Conservation (phyloP, 768 basidiomycete genomes). For the Tylopilus intermedius region DNA sequence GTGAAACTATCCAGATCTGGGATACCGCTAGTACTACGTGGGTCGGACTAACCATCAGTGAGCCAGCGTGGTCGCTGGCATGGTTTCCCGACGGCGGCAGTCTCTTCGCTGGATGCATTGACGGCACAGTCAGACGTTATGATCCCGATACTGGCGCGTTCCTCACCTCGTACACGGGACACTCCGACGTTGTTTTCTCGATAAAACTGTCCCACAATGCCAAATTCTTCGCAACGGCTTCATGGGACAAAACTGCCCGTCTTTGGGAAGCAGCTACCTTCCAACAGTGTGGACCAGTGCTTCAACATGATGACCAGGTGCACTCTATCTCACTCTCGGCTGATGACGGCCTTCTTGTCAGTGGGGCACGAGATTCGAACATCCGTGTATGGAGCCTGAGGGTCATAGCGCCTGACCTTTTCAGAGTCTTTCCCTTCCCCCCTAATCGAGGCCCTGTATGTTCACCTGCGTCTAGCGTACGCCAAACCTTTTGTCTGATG, state of each 20-base stretch:
- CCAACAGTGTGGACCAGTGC: conserved; percentile 15
- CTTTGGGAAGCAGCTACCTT: conserved; percentile 23
- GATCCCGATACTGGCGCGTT: conserved; percentile 5
- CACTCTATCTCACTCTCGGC: conserved; percentile 17
- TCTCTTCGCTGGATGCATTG: conserved; percentile 16
- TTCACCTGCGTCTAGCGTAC: background rate
- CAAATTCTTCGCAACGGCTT: conserved; percentile 25
- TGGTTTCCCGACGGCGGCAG: conserved; percentile 15
- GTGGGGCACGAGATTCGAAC: conserved; percentile 13
- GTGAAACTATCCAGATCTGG: conserved; percentile 17
- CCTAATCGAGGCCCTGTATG: conserved; percentile 16
- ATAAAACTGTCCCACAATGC: conserved; percentile 17
- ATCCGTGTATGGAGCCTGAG: conserved; percentile 17
- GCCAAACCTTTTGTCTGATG: background rate
- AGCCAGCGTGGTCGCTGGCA: conserved; percentile 19
- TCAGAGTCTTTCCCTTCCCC: conserved; percentile 7
- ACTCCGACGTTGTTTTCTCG: conserved; percentile 17
- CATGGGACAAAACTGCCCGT: conserved; percentile 26
- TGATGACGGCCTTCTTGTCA: conserved; percentile 12
- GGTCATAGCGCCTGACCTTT: conserved; percentile 10
- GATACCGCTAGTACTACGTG: conserved; percentile 2
- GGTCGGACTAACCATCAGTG: background rate
- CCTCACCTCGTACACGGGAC: conserved; percentile 4
- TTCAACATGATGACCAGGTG: conserved; percentile 10
- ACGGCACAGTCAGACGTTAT: conserved; percentile 15